phyloP scores from a whole-genome alignment of 805 yeast genomes.

The Cyberlindnera petersonii region DNA sequence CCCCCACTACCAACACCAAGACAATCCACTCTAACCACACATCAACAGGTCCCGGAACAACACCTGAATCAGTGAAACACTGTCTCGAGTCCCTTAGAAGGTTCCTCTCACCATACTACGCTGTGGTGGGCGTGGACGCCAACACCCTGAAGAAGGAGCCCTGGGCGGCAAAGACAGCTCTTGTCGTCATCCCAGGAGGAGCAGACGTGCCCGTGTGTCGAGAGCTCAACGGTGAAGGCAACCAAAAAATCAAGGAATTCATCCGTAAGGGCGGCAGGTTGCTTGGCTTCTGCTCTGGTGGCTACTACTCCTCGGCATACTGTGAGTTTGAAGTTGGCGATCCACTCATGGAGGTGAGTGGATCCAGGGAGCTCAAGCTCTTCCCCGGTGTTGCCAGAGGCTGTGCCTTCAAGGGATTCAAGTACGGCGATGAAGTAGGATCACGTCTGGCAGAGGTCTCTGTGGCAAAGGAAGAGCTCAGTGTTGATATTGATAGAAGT shows the following conservation, averaged over 20 bases:
- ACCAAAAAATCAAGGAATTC: constrained; percentile 53
- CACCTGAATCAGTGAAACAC: constrained; percentile 82
- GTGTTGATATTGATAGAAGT: constrained; percentile 28
- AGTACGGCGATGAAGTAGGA: constrained; percentile 73
- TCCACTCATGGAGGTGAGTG: constrained; percentile 71
- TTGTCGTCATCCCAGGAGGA: constrained; percentile 92
- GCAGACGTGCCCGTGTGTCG: constrained; percentile 87
- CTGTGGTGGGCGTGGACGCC: constrained; percentile 70
- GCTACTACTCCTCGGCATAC: constrained; percentile 69
- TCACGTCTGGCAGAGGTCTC: constrained; percentile 54
- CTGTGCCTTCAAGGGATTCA: constrained; percentile 74
- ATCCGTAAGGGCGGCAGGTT: constrained; percentile 77
- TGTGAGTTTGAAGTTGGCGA: constrained; percentile 84
- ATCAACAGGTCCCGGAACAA: constrained; percentile 68
- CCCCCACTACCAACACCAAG: too few relatives aligned
- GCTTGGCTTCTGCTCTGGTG: constrained; percentile 95
- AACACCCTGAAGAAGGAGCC: constrained; percentile 71
- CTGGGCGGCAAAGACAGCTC: constrained; percentile 77
- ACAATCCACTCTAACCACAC: constrained; percentile 7
- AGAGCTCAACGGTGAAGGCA: constrained; percentile 67
- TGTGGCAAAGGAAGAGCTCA: constrained; percentile 34
- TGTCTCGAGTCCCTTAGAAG: constrained; percentile 71
- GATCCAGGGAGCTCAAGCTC: constrained; percentile 75
- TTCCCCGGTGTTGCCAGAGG: constrained; percentile 86
- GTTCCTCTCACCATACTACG: constrained; percentile 81